Evolutionary conservation across 73 alveolate species (phyloP).

Genomic region (Stentor coeruleus): DNA sequence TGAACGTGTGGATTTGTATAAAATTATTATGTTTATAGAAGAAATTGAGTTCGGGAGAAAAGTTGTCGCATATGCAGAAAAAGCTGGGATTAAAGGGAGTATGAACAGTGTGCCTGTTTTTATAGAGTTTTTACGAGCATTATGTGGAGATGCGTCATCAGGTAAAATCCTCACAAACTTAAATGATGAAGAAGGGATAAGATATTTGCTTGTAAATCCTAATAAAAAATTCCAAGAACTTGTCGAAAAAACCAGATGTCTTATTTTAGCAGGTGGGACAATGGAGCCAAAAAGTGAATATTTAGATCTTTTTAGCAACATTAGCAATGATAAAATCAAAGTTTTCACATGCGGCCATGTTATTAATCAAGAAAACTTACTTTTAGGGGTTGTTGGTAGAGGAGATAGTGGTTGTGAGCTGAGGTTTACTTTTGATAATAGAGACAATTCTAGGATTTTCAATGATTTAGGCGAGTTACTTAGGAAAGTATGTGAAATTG

Average conservation of each 20-base stretch:
- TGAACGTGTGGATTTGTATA: background rate
- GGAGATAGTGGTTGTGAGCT: constrained; percentile 37
- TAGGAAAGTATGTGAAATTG: constrained; percentile 37
- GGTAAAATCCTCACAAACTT: background rate
- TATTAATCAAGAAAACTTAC: constrained; percentile 35
- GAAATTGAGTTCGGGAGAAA: constrained; percentile 5
- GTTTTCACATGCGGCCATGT: constrained; percentile 3
- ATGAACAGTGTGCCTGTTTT: background rate
- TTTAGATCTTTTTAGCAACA: constrained; percentile 38
- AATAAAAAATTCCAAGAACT: background rate
- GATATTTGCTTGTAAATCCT: constrained; percentile 19
- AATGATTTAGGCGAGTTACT: constrained; percentile 31
- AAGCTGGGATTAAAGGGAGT: background rate
- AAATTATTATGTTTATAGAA: background rate
- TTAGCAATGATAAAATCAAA: background rate
- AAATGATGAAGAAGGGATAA: constrained; percentile 4
- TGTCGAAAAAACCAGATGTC: constrained; percentile 37
- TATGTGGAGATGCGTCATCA: background rate
- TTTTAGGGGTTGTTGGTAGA: constrained; percentile 37
- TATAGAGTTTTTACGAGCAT: background rate
- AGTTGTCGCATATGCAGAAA: background rate
- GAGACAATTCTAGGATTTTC: constrained; percentile 39
- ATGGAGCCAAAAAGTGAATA: constrained; percentile 61
- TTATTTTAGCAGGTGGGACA: constrained; percentile 61
- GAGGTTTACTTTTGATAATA: constrained; percentile 36